Evolutionary conservation across 2,329 filamentous ascomycete species (phyloP), one percentile per base, ranked within the genome.

Genomic region (Mollisiaceae sp.): DNA sequence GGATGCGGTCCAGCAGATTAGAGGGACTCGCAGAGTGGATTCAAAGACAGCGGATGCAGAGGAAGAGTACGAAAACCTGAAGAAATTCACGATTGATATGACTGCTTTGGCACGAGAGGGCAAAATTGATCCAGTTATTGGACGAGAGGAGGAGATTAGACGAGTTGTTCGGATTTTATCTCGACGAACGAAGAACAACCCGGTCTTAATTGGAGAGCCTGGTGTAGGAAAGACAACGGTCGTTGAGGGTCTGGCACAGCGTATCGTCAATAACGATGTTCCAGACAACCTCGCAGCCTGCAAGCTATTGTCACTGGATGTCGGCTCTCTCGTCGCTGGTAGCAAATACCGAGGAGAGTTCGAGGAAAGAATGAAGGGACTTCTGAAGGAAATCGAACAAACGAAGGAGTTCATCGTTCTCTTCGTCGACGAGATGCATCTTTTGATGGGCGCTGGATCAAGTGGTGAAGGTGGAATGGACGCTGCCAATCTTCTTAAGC

Each of bases 281-380:
- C 95, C 95, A 41, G 93, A 97, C 77, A 97, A 97, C 74, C 84
- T 99, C 62, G 93, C 95, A 60, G 90, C 92, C 66, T 99, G 95
- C 86, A 95, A 91, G 78, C 85, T 99, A 66, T 89, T 99, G 64
- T 97, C 95, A 4, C 88, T 99, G 55, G 95, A 99, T 75, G 94
- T 99, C 57, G 95, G 95, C 73, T 91, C 94, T 27, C 84, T 99
- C 64, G 94, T 99, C 69, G 95, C 95, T 65, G 95, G 95, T 72
- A 97, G 93, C 86, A 99, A 99, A 81, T 99, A 96, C 82, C 90
- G 95, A 59, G 95, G 95, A 82, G 95, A 99, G 78, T 99, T 99
- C 66, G 95, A 99, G 78, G 95, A 99, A 83, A 89, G 95, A 73
- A 98, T 99, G 94, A 99, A 99, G 86, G 94, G 94, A 63, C 95